phyloP scores from a whole-genome alignment of 257 asterid species.

The Nicotiana benthamiana region DNA sequence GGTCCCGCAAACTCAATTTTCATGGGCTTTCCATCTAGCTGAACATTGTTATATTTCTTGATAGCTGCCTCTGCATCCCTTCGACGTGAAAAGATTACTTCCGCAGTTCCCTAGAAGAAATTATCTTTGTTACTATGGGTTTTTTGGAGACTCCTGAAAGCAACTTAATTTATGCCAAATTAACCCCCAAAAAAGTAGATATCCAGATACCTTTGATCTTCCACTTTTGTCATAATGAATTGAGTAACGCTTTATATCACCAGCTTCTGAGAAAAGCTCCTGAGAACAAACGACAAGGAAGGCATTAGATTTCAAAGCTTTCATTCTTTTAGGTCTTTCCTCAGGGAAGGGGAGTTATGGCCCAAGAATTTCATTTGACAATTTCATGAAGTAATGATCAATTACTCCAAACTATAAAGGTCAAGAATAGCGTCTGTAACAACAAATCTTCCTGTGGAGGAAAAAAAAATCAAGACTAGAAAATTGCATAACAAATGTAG shows the following conservation, averaged over 20 bases:
- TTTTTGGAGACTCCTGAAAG: not conserved
- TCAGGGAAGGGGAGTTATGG: not conserved
- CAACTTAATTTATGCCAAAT: not conserved
- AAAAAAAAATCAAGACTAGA: too few relatives aligned
- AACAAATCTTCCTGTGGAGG: too few relatives aligned
- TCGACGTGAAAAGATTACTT: conserved; percentile 57
- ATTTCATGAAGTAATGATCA: not conserved
- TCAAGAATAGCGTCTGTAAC: not conserved
- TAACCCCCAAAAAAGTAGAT: not conserved
- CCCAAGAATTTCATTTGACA: not conserved
- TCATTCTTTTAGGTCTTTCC: not conserved
- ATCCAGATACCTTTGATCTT: conserved; percentile 74
- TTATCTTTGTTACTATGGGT: not conserved
- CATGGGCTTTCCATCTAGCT: conserved; percentile 71
- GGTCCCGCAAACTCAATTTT: conserved; percentile 53
- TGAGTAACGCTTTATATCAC: conserved; percentile 65
- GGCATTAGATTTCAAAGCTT: not conserved
- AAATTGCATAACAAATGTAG: too few relatives aligned
- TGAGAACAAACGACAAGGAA: conserved; percentile 15
- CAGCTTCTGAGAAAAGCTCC: conserved; percentile 94
- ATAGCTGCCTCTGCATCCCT: conserved; percentile 61
- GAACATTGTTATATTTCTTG: conserved; percentile 56
- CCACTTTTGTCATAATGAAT: conserved; percentile 93
- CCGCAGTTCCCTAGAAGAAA: conserved; percentile 85
- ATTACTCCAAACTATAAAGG: not conserved